These are phyloP conservation scores for Monosporascus sp. DNA, from an alignment of 2,329 filamentous ascomycete genomes.

Conservation along the genomic window DNA sequence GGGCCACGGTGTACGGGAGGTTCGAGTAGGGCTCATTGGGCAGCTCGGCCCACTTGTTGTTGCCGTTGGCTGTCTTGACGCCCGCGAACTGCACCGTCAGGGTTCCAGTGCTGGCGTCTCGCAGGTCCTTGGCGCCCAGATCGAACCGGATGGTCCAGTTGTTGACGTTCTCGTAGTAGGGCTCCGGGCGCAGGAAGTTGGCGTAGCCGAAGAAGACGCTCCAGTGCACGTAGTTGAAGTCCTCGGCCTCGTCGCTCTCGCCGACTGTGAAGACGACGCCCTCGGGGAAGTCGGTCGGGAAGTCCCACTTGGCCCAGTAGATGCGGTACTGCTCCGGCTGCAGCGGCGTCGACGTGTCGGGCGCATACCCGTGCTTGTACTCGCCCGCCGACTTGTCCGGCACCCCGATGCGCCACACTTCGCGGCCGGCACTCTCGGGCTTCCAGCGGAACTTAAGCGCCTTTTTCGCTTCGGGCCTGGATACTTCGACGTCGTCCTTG, in stretches of 20 bases:
- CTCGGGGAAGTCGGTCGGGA: conserved; percentile 50
- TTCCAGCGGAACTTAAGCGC: conserved; percentile 39
- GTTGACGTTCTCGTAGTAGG: conserved; percentile 42
- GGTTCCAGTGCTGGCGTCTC: conserved; percentile 40
- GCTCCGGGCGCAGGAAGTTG: conserved; percentile 37
- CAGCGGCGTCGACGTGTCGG: conserved; percentile 40
- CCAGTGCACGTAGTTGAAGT: conserved; percentile 62
- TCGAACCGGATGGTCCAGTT: conserved; percentile 55
- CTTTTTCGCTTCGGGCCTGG: conserved; percentile 30
- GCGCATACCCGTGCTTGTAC: conserved; percentile 50
- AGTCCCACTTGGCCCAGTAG: conserved; percentile 57
- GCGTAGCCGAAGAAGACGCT: conserved; percentile 52
- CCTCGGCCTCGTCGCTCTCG: conserved; percentile 37
- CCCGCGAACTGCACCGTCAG: conserved; percentile 58
- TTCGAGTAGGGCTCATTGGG: conserved; percentile 46
- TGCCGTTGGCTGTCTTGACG: conserved; percentile 55
- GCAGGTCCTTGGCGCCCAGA: conserved; percentile 35
- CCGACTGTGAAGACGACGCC: conserved; percentile 53
- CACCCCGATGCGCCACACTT: conserved; percentile 56
- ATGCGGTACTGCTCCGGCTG: conserved; percentile 51
- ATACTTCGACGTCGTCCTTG: conserved; percentile 43
- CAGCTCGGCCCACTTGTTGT: conserved; percentile 50
- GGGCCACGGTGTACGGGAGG: conserved; percentile 39
- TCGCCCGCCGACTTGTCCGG: conserved; percentile 57
- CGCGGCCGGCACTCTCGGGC: conserved; percentile 48